phyloP scores from a whole-genome alignment of 768 basidiomycete genomes.

The Lyophyllum atratum region DNA sequence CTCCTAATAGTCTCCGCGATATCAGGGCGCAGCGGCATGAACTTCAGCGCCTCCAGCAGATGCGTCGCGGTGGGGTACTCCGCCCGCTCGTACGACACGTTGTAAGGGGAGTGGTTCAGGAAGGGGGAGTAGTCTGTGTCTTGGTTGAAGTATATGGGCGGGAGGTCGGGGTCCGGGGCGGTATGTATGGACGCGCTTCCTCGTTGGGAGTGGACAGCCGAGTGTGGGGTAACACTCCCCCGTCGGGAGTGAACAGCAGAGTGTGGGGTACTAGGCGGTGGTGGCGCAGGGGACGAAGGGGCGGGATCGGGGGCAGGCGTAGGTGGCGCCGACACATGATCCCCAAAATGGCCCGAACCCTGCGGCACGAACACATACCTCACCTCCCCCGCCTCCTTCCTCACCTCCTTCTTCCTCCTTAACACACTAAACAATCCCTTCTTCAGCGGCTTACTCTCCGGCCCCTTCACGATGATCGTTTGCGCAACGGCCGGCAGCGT shows the following conservation, averaged over 20 bases:
- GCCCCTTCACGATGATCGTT: conserved; percentile 23
- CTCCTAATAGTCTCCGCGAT: conserved; percentile 60
- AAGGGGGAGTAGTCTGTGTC: conserved; percentile 44
- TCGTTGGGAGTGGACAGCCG: neutral
- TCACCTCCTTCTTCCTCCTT: conserved; percentile 27
- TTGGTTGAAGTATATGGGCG: conserved; percentile 45
- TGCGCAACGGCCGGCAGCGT: conserved; percentile 37
- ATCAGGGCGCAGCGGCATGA: conserved; percentile 48
- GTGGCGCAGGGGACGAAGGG: neutral
- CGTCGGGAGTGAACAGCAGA: neutral
- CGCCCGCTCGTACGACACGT: conserved; percentile 53
- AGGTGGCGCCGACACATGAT: conserved; percentile 11
- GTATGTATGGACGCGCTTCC: neutral
- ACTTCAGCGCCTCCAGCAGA: conserved; percentile 78
- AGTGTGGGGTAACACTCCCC: neutral
- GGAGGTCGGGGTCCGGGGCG: conserved; percentile 6
- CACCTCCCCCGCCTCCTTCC: conserved; percentile 16
- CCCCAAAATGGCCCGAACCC: neutral
- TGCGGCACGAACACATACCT: conserved; percentile 27
- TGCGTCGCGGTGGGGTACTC: conserved; percentile 73
- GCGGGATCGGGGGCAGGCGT: neutral
- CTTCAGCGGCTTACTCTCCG: conserved; percentile 33
- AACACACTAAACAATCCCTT: conserved; percentile 50
- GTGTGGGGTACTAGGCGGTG: neutral
- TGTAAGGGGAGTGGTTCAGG: conserved; percentile 67